Conservation (phyloP, 768 basidiomycete species). For the Naematelia encephala region DNA sequence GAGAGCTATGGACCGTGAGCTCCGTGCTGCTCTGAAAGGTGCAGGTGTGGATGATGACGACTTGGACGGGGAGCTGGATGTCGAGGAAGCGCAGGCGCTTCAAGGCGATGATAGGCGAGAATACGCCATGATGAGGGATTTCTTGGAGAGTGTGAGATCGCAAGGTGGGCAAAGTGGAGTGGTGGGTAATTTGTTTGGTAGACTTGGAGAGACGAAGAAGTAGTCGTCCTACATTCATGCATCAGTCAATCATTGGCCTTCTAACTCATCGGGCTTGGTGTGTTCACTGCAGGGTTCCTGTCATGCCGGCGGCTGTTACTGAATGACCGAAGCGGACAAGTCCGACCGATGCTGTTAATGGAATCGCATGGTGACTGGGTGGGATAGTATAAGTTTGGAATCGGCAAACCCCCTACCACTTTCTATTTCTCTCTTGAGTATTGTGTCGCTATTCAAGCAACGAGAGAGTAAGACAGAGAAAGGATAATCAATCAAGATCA, state of each 20-base stretch:
- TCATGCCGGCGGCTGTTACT: too few species aligned
- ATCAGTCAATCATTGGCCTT: not conserved
- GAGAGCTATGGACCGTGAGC: slow-evolving; percentile 79
- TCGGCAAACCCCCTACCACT: not conserved
- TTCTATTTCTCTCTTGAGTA: not conserved
- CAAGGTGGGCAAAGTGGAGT: slow-evolving; percentile 88
- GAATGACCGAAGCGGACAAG: not conserved
- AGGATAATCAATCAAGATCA: not conserved
- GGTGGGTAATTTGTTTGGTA: slow-evolving; percentile 81
- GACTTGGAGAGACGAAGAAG: slow-evolving; percentile 59
- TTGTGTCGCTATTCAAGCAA: too few species aligned
- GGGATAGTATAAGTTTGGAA: not conserved
- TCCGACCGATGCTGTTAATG: not conserved
- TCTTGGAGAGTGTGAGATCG: slow-evolving; percentile 91
- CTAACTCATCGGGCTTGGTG: too few species aligned
- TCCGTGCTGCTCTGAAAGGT: slow-evolving; percentile 61
- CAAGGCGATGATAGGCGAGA: slow-evolving; percentile 55
- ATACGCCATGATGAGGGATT: slow-evolving; percentile 92
- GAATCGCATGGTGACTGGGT: not conserved
- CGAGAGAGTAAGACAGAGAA: too few species aligned
- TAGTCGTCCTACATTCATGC: too few species aligned
- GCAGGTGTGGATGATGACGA: slow-evolving; percentile 56
- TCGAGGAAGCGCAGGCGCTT: slow-evolving; percentile 24
- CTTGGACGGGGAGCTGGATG: slow-evolving; percentile 57
- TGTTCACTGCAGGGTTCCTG: too few species aligned